Evolutionary conservation across 208 protist genomes (phyloP).

Genomic region (Leishmania mexicana): DNA sequence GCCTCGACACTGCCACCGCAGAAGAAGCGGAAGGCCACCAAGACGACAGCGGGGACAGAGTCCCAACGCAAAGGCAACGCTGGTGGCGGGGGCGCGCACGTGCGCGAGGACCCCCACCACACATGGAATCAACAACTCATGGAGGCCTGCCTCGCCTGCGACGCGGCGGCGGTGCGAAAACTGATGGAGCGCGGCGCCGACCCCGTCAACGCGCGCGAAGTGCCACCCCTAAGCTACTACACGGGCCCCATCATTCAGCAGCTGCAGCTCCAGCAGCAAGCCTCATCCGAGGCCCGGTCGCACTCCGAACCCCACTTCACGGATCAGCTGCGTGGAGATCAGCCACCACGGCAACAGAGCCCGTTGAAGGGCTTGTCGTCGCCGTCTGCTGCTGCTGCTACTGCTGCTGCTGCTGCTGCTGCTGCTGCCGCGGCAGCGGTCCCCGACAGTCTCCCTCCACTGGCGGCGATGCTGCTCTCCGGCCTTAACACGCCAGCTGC

Average conservation of each 20-base stretch:
- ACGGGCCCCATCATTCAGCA: conserved; percentile 12
- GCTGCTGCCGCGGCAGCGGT: not conserved
- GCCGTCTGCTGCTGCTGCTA: not conserved
- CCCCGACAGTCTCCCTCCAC: conserved; percentile 17
- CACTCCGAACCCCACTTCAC: not conserved
- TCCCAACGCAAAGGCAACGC: not conserved
- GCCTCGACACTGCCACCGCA: conserved; percentile 5
- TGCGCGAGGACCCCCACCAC: conserved; percentile 76
- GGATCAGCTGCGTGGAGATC: not conserved
- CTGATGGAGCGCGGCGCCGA: conserved; percentile 67
- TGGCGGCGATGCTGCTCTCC: conserved; percentile 52
- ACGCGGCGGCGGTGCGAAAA: conserved; percentile 35
- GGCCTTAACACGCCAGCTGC: conserved; percentile 38
- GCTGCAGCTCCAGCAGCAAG: conserved; percentile 1
- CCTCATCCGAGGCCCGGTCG: not conserved
- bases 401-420: not conserved
- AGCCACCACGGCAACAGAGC: not conserved
- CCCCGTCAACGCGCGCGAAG: conserved; percentile 55
- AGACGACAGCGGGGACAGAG: not conserved
- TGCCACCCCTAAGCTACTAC: conserved; percentile 41
- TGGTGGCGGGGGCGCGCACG: not conserved
- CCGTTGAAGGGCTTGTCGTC: not conserved
- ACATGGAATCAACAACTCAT: conserved; percentile 86
- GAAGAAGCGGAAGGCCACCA: conserved; percentile 10
- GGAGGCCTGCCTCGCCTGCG: conserved; percentile 55